Evolutionary conservation across 164 flowering plant species (phyloP).

Genomic region (Macadamia tetraphylla): DNA sequence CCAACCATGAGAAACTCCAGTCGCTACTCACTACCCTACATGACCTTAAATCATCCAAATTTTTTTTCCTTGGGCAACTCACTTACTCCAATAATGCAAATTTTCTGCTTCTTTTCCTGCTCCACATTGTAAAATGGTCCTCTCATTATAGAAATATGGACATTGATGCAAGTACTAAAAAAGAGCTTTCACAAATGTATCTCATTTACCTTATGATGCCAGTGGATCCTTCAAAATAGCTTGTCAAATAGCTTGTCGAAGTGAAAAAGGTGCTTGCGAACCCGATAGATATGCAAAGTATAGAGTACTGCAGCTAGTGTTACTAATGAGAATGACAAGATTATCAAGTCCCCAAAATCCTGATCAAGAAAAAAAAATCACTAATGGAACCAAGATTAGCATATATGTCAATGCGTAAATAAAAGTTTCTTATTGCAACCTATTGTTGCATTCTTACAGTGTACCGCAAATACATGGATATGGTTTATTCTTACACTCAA

Average conservation of each 20-base stretch:
- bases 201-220: slow-evolving; percentile 2
- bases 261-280: slow-evolving; percentile 62
- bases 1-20: no score
- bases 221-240: slow-evolving; percentile 14
- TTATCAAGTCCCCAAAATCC: slow-evolving; percentile 52
- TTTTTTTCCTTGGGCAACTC: no score
- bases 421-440: not conserved
- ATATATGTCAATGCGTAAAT: not conserved
- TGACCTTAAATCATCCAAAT: no score
- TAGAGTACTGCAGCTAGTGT: slow-evolving; percentile 50
- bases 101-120: no score
- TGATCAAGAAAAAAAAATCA: slow-evolving; percentile 10
- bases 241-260: slow-evolving; percentile 45
- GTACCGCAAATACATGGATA: no score
- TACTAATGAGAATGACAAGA: slow-evolving; percentile 46
- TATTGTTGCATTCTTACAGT: not conserved
- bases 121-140: no score
- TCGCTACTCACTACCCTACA: no score
- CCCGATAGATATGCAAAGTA: slow-evolving; percentile 37
- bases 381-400: not conserved
- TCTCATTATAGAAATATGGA: no score
- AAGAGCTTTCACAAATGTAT: not conserved
- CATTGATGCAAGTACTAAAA: no score
- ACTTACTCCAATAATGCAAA: no score
- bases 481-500: no score